Conservation (phyloP, 2,329 filamentous ascomycete species). For the Colletotrichum brevisporum region DNA sequence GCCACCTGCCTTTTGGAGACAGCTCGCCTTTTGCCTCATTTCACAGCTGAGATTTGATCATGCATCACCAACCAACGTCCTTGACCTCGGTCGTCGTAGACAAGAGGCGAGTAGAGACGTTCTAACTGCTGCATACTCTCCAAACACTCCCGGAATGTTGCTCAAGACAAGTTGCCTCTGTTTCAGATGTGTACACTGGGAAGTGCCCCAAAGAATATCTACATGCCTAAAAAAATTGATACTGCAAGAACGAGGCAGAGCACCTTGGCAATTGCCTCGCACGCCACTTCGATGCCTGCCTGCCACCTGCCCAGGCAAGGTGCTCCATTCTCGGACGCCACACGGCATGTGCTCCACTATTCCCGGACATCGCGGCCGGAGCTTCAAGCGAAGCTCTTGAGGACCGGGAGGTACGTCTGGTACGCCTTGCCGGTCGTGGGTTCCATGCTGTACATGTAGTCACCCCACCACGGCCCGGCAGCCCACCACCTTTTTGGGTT, state of each 20-base stretch:
- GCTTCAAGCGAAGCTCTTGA: constrained; percentile 34
- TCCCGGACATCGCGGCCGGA: constrained; percentile 1
- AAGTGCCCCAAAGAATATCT: constrained; percentile 21
- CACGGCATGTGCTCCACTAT: constrained; percentile 1
- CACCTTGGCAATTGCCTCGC: too few species aligned
- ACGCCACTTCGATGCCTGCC: not conserved
- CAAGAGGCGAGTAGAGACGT: not conserved
- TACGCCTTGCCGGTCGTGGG: constrained; percentile 54
- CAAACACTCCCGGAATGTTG: too few species aligned
- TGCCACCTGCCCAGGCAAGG: too few species aligned
- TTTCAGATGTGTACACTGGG: constrained; percentile 29
- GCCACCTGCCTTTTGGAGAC: constrained; percentile 36
- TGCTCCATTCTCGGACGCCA: not conserved
- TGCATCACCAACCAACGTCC: constrained; percentile 1
- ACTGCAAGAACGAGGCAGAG: too few species aligned
- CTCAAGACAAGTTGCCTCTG: not conserved
- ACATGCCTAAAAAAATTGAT: constrained; percentile 18
- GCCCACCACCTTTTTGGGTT: constrained; percentile 53
- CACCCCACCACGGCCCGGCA: constrained; percentile 67
- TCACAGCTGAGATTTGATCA: constrained; percentile 25
- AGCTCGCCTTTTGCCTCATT: constrained; percentile 24
- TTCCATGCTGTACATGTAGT: constrained; percentile 58
- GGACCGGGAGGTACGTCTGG: constrained; percentile 40
- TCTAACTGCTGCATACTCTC: too few species aligned
- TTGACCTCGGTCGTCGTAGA: not conserved